A percentile compares a stretch with the other conserved stretches of the same genome.
phyloP scores from a whole-genome alignment of 306 rosid species.

The Pachyrhizus erosus region DNA sequence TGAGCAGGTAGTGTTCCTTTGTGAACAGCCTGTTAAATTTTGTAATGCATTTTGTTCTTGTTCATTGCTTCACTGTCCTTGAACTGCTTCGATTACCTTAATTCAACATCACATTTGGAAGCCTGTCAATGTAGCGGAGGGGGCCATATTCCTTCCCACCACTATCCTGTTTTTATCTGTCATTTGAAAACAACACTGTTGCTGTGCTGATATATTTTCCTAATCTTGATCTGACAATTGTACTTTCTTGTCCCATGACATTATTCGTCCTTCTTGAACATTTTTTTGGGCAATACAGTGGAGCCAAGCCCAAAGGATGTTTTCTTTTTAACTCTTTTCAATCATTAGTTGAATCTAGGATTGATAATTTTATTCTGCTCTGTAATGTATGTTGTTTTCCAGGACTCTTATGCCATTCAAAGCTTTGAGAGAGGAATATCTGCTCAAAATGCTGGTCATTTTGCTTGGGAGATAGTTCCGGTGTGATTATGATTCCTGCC shows the following conservation, averaged over 20 bases:
- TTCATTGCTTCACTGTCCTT: conserved; percentile 16
- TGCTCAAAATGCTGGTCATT: conserved; percentile 74
- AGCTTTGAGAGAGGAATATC: conserved; percentile 87
- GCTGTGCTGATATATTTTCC: conserved; percentile 16
- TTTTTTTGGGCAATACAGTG: not conserved
- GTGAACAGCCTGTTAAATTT: conserved; percentile 19
- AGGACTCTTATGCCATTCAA: conserved; percentile 84
- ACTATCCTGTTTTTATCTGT: not conserved
- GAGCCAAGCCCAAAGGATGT: not conserved
- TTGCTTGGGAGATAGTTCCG: conserved; percentile 91
- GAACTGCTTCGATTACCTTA: conserved; percentile 12
- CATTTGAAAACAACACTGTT: conserved; percentile 11
- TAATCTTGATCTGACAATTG: conserved; percentile 20
- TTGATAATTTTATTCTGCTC: conserved; percentile 24
- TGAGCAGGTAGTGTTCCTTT: conserved; percentile 72
- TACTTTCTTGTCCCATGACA: conserved; percentile 21
- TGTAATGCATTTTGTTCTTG: not conserved
- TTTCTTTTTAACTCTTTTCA: conserved; percentile 17
- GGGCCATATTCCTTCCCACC: not conserved
- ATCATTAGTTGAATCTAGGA: conserved; percentile 29
- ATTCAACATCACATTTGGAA: not conserved
- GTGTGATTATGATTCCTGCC: conserved; percentile 55
- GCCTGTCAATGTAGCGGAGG: not conserved
- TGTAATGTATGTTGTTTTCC: conserved; percentile 31
- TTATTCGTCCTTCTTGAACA: conserved; percentile 14